Percentiles rank a stretch among this genome's conserved stretches.
Conservation (phyloP, 1,284 basidiomycete genomes). For the Ceratobasidium papillatum region DNA sequence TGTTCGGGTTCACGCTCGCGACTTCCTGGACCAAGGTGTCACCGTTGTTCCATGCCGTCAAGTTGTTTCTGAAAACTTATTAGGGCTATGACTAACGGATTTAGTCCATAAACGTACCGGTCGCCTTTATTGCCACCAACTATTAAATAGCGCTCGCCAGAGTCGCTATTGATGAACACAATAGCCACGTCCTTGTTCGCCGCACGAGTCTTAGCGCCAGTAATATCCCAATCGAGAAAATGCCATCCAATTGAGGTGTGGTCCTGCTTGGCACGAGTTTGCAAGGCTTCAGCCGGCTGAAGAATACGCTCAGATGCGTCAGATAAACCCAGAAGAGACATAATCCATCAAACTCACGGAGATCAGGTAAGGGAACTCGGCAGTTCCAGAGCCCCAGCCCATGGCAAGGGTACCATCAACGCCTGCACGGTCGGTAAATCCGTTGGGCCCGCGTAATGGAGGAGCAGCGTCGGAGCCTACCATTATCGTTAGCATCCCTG, state of each 20-base stretch:
- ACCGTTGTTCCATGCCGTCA: slow-evolving; percentile 82
- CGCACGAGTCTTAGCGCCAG: slow-evolving; percentile 54
- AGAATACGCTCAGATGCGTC: neutral
- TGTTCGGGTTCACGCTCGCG: slow-evolving; percentile 74
- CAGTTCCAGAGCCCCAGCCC: slow-evolving; percentile 81
- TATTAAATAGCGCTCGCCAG: slow-evolving; percentile 79
- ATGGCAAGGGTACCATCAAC: slow-evolving; percentile 78
- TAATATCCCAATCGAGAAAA: slow-evolving; percentile 35
- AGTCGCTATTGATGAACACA: slow-evolving; percentile 77
- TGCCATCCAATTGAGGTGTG: slow-evolving; percentile 59
- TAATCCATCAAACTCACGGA: neutral
- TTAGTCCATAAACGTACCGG: slow-evolving; percentile 43
- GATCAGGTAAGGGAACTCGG: slow-evolving; percentile 59
- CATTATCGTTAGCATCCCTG: neutral
- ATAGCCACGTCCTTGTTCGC: slow-evolving; percentile 67
- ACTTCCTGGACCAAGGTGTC: slow-evolving; percentile 69
- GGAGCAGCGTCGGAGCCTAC: slow-evolving; percentile 76
- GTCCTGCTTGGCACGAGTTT: slow-evolving; percentile 60
- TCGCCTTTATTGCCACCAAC: slow-evolving; percentile 81
- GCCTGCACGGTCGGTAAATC: slow-evolving; percentile 71
- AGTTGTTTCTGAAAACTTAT: slow-evolving; percentile 65
- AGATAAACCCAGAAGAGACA: neutral
- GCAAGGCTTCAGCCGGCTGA: slow-evolving; percentile 76
- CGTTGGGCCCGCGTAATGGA: slow-evolving; percentile 73
- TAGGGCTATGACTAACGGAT: neutral